These are phyloP conservation scores for Oryza longistaminata DNA, from an alignment of 176 grass and related monocot genomes.

Conservation along the genomic window DNA sequence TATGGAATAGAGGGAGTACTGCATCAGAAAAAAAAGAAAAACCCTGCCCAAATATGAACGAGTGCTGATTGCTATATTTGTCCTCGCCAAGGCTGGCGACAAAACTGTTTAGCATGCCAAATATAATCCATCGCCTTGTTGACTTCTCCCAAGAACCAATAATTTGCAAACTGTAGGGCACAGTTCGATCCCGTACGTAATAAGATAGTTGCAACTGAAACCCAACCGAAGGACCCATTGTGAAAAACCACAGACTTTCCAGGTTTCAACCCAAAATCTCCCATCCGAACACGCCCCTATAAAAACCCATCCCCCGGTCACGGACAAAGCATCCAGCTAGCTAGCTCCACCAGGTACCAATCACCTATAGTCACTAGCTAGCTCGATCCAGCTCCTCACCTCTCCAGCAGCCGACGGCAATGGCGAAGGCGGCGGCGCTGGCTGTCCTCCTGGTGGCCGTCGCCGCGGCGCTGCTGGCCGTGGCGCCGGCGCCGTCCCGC, in stretches of 20 bases:
- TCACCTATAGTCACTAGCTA: not conserved
- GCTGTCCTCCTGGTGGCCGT: not conserved
- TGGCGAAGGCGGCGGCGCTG: not conserved
- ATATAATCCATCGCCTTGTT: not conserved
- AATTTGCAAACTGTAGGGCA: not conserved
- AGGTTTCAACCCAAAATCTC: not conserved
- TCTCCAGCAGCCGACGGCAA: not conserved
- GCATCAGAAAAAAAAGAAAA: too few species aligned
- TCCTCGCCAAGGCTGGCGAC: not conserved
- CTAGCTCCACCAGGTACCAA: not conserved
- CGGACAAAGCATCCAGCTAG: not conserved
- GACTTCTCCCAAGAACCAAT: not conserved
- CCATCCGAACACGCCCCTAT: not conserved
- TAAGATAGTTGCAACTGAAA: not conserved
- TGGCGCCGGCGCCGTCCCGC: not conserved
- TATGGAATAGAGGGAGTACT: too few species aligned
- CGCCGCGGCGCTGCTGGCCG: not conserved
- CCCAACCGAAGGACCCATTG: not conserved
- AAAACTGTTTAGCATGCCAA: not conserved
- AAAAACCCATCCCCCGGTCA: not conserved
- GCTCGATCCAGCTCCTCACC: too few species aligned
- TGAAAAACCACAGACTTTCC: not conserved
- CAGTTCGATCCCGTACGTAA: not conserved
- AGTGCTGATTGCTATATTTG: not conserved
- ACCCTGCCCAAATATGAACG: too few species aligned